phyloP scores from a whole-genome alignment of 2,329 filamentous ascomycete genomes.

The Aspergillus persii region DNA sequence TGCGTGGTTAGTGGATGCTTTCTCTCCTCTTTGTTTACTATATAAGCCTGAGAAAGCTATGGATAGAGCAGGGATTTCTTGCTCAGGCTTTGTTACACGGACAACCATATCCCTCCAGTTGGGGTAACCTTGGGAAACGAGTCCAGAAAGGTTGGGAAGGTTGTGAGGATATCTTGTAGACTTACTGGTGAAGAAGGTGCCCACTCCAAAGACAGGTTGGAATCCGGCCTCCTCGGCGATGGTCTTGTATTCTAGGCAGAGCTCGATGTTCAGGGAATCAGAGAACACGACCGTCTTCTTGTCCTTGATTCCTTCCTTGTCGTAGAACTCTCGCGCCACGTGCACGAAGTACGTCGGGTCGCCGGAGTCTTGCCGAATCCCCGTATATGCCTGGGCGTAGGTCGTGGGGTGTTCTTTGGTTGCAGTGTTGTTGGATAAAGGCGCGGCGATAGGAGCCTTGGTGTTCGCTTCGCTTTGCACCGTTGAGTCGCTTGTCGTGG shows the following conservation, averaged over 20 bases:
- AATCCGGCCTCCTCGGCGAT: conserved; percentile 78
- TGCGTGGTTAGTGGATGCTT: no score
- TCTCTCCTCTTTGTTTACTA: no score
- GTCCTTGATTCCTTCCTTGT: conserved; percentile 68
- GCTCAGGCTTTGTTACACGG: no score
- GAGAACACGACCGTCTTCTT: conserved; percentile 93
- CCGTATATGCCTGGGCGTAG: conserved; percentile 79
- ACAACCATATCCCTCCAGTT: no score
- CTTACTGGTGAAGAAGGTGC: conserved; percentile 85
- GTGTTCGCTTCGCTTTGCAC: conserved; percentile 39
- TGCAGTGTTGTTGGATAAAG: conserved; percentile 29
- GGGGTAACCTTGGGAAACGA: no score
- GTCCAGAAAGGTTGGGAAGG: no score
- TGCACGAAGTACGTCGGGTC: conserved; percentile 78
- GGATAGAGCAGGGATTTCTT: no score
- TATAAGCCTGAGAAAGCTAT: no score
- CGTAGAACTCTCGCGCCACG: conserved; percentile 77
- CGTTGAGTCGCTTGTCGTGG: conserved; percentile 43
- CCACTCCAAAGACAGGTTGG: conserved; percentile 85
- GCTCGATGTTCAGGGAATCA: conserved; percentile 87
- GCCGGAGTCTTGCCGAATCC: conserved; percentile 86
- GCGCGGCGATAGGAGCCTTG: conserved; percentile 46
- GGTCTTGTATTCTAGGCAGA: conserved; percentile 85
- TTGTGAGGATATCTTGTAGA: no score
- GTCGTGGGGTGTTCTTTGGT: conserved; percentile 51